Evolutionary conservation across 179 eudicot genomes (phyloP).

Genomic region (Spergularia azorica): DNA sequence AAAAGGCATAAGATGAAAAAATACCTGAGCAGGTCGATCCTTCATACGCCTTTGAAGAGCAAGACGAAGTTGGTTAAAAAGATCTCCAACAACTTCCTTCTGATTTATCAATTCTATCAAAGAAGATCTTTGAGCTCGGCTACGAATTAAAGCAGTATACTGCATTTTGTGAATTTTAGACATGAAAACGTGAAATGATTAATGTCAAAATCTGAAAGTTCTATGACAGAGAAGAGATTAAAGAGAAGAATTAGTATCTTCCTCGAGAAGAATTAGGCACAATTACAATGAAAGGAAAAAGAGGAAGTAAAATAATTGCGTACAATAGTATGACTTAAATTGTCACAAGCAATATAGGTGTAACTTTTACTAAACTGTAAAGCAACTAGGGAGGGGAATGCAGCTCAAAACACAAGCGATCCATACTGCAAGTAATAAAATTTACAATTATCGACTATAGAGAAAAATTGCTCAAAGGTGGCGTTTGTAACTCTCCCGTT

Average conservation of each 20-base stretch:
- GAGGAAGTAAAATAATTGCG: not conserved
- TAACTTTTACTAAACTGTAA: not conserved
- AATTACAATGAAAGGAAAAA: not conserved
- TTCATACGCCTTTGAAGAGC: constrained; percentile 83
- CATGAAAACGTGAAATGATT: constrained; percentile 10
- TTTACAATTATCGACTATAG: not conserved
- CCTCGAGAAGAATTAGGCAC: no score
- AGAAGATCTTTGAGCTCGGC: constrained; percentile 65
- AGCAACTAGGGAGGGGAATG: not conserved
- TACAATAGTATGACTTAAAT: not conserved
- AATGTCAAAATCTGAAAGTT: constrained; percentile 10
- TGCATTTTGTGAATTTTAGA: constrained; percentile 38
- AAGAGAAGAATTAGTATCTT: not conserved
- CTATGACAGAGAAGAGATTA: not conserved
- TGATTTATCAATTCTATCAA: constrained; percentile 87
- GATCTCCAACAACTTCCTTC: constrained; percentile 96
- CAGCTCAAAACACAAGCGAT: not conserved
- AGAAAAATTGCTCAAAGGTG: not conserved
- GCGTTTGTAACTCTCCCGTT: no score
- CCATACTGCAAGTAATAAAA: not conserved
- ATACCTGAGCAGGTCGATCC: constrained; percentile 93
- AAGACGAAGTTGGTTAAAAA: constrained; percentile 96
- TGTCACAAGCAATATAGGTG: not conserved
- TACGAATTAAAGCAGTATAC: constrained; percentile 72
- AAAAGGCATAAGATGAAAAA: not conserved